These are phyloP conservation scores for Monosporozyma yasuniensis DNA, from an alignment of 805 yeast genomes.

Conservation along the genomic window DNA sequence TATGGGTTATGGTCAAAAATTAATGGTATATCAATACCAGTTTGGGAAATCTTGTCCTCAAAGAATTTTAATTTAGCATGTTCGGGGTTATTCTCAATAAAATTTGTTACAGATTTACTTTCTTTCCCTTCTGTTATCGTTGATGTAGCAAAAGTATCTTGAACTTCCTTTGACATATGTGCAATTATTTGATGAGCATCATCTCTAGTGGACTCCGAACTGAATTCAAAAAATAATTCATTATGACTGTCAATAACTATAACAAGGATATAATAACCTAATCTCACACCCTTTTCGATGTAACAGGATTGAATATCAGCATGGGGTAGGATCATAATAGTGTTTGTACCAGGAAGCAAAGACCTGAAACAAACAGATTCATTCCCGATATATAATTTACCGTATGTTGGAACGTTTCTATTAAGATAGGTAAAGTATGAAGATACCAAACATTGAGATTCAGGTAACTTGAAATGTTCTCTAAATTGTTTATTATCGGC, in stretches of 20 bases:
- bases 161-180: neutral
- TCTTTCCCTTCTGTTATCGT: neutral
- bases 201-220: slow-evolving; percentile 53
- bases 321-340: slow-evolving; percentile 77
- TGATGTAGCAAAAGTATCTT: neutral
- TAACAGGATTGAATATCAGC: slow-evolving; percentile 60
- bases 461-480: slow-evolving; percentile 54
- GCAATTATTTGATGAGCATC: slow-evolving; percentile 55
- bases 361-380: slow-evolving; percentile 72
- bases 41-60: slow-evolving; percentile 55
- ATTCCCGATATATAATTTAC: slow-evolving; percentile 68
- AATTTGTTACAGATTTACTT: neutral
- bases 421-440: slow-evolving; percentile 63
- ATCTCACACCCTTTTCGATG: slow-evolving; percentile 58
- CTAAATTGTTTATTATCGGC: slow-evolving; percentile 52
- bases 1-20: slow-evolving; percentile 59
- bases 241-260: slow-evolving; percentile 66
- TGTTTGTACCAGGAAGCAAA: slow-evolving; percentile 63
- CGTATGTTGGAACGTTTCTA: slow-evolving; percentile 70
- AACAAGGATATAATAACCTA: slow-evolving; percentile 64
- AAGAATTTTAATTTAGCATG: slow-evolving; percentile 55
- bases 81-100: slow-evolving; percentile 25
- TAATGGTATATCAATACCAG: slow-evolving; percentile 60
- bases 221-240: slow-evolving; percentile 69
- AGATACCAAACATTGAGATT: slow-evolving; percentile 45